phyloP scores from a whole-genome alignment of 768 basidiomycete genomes.

The Termitomyces sp. region DNA sequence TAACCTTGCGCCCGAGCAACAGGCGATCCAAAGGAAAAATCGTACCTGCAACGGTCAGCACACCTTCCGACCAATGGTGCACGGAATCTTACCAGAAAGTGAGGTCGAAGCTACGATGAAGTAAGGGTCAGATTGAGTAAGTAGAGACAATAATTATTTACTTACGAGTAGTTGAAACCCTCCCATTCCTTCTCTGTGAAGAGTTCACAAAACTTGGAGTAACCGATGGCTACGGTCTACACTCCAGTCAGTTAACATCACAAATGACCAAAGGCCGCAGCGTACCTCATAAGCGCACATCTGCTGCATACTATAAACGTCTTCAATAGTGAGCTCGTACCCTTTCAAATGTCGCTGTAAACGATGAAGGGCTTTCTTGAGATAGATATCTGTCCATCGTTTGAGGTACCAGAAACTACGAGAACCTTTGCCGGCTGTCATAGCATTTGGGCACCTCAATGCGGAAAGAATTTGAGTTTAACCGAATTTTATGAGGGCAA shows the following conservation, averaged over 20 bases:
- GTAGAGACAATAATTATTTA: background rate
- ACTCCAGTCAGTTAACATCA: background rate
- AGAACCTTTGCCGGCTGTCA: conserved; percentile 20
- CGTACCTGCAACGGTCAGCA: conserved; percentile 42
- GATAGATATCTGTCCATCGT: conserved; percentile 72
- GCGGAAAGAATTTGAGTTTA: background rate
- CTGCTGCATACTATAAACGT: conserved; percentile 77
- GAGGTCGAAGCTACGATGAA: conserved; percentile 52
- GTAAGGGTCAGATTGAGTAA: background rate
- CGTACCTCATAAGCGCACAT: conserved; percentile 73
- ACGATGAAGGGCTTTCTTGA: conserved; percentile 63
- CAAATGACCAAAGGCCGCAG: background rate
- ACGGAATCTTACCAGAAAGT: conserved; percentile 49
- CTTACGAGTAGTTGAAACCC: conserved; percentile 76
- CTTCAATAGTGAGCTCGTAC: conserved; percentile 60
- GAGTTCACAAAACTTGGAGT: conserved; percentile 86
- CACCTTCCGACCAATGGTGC: conserved; percentile 16
- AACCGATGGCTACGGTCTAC: conserved; percentile 84
- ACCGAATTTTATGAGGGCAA: background rate
- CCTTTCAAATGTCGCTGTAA: conserved; percentile 60
- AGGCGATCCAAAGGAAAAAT: conserved; percentile 80
- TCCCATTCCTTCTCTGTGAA: conserved; percentile 94
- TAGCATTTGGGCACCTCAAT: conserved; percentile 73
- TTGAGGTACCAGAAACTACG: conserved; percentile 56
- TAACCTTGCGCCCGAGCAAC: conserved; percentile 73